phyloP scores from a whole-genome alignment of 2,329 filamentous ascomycete species.

The Fusarium musae region DNA sequence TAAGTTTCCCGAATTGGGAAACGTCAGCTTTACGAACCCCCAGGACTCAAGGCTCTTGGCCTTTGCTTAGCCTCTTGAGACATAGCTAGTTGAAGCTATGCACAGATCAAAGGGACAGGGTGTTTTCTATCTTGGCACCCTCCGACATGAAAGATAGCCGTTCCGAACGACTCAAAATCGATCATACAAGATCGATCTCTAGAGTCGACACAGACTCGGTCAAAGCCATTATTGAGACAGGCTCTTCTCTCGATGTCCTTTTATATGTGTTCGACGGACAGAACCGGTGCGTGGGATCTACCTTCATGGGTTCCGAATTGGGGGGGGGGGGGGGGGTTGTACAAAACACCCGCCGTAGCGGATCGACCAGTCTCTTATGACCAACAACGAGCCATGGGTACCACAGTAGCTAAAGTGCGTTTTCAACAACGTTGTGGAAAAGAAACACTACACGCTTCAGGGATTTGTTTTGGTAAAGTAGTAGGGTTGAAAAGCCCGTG shows the following conservation, averaged over 20 bases:
- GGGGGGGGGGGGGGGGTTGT: too few relatives aligned
- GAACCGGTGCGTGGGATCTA: neutral
- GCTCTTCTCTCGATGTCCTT: neutral
- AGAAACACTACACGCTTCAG: neutral
- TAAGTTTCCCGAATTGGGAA: neutral
- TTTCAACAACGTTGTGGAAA: neutral
- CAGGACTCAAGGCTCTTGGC: neutral
- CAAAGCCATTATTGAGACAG: neutral
- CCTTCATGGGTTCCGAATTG: neutral
- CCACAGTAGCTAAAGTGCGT: neutral
- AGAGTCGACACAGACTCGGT: neutral
- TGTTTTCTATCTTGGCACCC: neutral
- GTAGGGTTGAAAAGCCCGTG: neutral
- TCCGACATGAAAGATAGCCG: neutral
- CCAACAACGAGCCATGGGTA: neutral
- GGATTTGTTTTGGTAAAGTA: neutral
- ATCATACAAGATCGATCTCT: neutral
- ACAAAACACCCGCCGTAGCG: neutral
- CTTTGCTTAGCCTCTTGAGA: neutral
- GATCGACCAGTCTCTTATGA: neutral
- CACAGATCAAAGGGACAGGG: neutral
- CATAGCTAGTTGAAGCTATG: neutral
- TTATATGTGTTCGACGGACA: neutral
- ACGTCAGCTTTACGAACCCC: neutral
- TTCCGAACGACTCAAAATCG: neutral